phyloP scores from a whole-genome alignment of 352 stramenopile species.

The Pythium guiyangense region DNA sequence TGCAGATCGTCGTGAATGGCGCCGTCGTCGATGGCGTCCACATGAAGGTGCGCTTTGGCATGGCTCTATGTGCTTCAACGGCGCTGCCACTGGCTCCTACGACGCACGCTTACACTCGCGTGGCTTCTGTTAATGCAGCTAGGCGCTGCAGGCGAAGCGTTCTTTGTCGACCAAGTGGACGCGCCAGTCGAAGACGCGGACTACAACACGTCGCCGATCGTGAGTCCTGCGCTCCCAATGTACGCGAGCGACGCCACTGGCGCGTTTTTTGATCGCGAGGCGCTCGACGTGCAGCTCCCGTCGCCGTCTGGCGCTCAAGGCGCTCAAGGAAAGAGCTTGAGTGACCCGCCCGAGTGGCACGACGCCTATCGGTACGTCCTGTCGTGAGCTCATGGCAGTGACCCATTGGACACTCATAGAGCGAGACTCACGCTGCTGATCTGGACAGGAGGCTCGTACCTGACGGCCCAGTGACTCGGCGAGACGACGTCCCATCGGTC shows the following conservation, averaged over 20 bases:
- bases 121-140: slow-evolving; percentile 20
- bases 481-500: slow-evolving; percentile 5
- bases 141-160: slow-evolving; percentile 57
- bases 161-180: slow-evolving; percentile 67
- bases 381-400: background rate
- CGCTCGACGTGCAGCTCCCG: background rate
- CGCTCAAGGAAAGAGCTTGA: background rate
- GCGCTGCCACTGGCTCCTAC: background rate
- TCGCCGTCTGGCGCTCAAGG: background rate
- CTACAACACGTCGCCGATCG: slow-evolving; percentile 59
- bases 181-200: slow-evolving; percentile 49
- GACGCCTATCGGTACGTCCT: slow-evolving; percentile 23
- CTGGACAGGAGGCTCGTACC: background rate
- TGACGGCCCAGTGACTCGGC: slow-evolving; percentile 9
- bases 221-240: slow-evolving; percentile 24
- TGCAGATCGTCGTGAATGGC: slow-evolving; percentile 65
- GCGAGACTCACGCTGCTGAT: background rate
- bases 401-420: background rate
- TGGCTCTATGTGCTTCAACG: background rate
- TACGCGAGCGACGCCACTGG: background rate
- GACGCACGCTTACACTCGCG: background rate
- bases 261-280: background rate
- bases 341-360: slow-evolving; percentile 20
- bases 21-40: slow-evolving; percentile 37
- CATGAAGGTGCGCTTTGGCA: slow-evolving; percentile 55